Percentiles rank a stretch among this genome's conserved stretches.
Evolutionary conservation across 1,284 basidiomycete species (phyloP).

Genomic region (Pseudozyma flocculosa): DNA sequence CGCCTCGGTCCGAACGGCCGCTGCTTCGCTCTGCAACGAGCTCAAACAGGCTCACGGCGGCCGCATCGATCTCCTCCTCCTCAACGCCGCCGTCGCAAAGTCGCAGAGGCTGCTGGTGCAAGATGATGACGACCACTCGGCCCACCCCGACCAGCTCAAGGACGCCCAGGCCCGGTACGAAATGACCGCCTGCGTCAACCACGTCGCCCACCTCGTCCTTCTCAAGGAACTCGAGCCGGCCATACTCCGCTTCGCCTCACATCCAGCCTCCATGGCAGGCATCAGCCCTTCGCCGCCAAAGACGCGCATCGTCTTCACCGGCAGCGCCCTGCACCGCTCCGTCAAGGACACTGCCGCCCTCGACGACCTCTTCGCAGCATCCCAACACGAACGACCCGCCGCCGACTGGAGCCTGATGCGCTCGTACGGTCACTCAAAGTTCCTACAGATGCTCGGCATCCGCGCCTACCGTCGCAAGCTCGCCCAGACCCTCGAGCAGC

Average conservation of each 20-base stretch:
- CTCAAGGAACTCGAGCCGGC: conserved; percentile 14
- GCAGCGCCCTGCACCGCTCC: conserved; percentile 26
- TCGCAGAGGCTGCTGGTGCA: conserved; percentile 6
- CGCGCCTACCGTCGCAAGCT: conserved; percentile 25
- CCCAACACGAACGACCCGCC: neutral
- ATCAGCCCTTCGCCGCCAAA: no score
- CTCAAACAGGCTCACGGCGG: conserved; percentile 1
- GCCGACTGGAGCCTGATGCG: conserved; percentile 22
- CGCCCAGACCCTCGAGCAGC: neutral
- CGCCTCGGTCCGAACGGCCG: conserved; percentile 25
- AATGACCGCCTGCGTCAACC: conserved; percentile 35
- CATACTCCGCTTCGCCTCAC: conserved; percentile 4
- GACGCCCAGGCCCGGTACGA: conserved; percentile 15
- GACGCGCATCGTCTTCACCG: conserved; percentile 39
- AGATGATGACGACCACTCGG: conserved; percentile 10
- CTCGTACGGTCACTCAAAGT: conserved; percentile 34
- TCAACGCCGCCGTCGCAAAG: conserved; percentile 38
- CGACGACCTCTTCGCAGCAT: conserved; percentile 12
- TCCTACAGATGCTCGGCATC: conserved; percentile 35
- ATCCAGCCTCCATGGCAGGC: no score
- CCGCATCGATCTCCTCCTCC: conserved; percentile 23
- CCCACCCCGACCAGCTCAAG: conserved; percentile 13
- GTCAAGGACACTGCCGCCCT: conserved; percentile 17
- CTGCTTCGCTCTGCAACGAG: conserved; percentile 10
- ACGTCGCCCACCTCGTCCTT: conserved; percentile 35